Evolutionary conservation across 306 rosid species (phyloP), one percentile per base, ranked within the genome.

Genomic region (Cicer yamashitae): DNA sequence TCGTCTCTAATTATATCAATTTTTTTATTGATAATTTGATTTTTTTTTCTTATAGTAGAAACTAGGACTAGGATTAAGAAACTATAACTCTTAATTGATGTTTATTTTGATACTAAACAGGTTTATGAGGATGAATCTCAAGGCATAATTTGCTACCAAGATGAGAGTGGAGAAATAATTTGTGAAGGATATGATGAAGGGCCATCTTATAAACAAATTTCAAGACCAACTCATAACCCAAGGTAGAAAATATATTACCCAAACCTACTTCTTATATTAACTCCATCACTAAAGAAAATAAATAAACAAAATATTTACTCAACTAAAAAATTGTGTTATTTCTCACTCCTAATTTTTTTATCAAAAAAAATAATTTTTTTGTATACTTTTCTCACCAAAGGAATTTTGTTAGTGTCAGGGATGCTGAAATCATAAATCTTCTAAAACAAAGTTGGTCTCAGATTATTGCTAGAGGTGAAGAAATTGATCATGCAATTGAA

Each of bases 111-210:
- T 39, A 41, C 13, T 38, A 48, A 67, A 60, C 88, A 94, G 99
- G 87, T 91, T 74, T 94, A 86, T 74, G 99, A 94, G 88, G 93
- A 94, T 83, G 70, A 30, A 70, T 82, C 88, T 20, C 78, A 90
- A 51, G 99, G 99, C 54, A 83, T 94, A 79, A 67, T 94, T 48
- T 94, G 99, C 81, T 94, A 90, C 57, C 80, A 77, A 70, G 96
- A 92, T 81, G 97, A 89, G 11, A 84, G 79, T 78, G 97, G 99
- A 38, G 96, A 91, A 71, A 82, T 90, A 54, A 77, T 92, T 44
- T 94, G 99, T 61, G 97, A 94, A 89, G 99, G 93, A n/a, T 88
- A 75, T 37, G 97, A 91, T 75, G 99, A 94, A 77, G 96, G 94
- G 25, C 96, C 97, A 83, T 85, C 89, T 43, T 85, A 85, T 79